A percentile compares a stretch with the other conserved stretches of the same genome.
Evolutionary conservation across 2,329 filamentous ascomycete species (phyloP).

Genomic region (Sclerotinia borealis): DNA sequence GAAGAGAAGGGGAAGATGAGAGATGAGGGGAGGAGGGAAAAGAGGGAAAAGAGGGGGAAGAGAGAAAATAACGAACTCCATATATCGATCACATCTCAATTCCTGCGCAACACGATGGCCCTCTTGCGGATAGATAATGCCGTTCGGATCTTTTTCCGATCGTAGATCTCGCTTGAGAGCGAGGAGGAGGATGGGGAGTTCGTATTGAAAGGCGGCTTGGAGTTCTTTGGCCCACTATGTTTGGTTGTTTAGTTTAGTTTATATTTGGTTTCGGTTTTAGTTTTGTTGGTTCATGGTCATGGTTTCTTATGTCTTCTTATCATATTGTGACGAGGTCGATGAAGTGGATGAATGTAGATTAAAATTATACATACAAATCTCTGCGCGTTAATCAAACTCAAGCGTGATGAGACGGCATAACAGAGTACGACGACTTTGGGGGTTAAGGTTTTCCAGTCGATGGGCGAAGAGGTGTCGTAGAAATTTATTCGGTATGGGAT

Average conservation of each 20-base stretch:
- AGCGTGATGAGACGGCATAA: conserved; percentile 54
- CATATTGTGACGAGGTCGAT: no score
- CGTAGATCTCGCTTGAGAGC: conserved; percentile 55
- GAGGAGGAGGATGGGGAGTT: conserved; percentile 49
- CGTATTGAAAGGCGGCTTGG: conserved; percentile 43
- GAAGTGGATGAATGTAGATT: not conserved
- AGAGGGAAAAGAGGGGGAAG: not conserved
- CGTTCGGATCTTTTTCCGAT: conserved; percentile 52
- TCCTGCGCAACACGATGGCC: conserved; percentile 50
- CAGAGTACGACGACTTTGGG: conserved; percentile 55
- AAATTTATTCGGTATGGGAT: conserved; percentile 50
- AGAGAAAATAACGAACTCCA: conserved; percentile 43
- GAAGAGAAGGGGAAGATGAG: no score
- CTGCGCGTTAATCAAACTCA: conserved; percentile 53
- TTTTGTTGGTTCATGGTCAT: not conserved
- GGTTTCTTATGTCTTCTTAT: no score
- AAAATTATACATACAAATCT: conserved; percentile 42
- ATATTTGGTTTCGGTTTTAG: not conserved
- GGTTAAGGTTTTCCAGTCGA: conserved; percentile 51
- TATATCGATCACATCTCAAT: conserved; percentile 55
- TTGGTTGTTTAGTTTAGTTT: not conserved
- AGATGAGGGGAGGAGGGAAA: not conserved
- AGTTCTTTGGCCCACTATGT: conserved; percentile 55
- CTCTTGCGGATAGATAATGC: conserved; percentile 56
- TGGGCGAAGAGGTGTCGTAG: conserved; percentile 52